Evolutionary conservation across 805 yeast genomes (phyloP).

Genomic region (Danielia reshetovae): DNA sequence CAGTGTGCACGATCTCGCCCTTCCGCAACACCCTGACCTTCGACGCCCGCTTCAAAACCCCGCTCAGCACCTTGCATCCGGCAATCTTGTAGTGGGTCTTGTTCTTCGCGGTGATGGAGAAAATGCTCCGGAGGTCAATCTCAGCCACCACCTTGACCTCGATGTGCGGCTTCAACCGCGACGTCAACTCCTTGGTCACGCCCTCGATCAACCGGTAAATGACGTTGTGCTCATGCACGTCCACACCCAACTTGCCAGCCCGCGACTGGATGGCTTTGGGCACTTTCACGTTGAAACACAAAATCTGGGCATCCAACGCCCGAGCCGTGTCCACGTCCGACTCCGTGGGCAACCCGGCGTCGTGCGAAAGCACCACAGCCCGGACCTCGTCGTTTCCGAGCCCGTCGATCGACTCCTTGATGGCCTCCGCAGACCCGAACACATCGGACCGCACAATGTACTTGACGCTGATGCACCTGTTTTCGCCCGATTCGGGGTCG

Average conservation of each 20-base stretch:
- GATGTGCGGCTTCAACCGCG: conserved; percentile 58
- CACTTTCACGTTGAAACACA: conserved; percentile 72
- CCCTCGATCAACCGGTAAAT: conserved; percentile 87
- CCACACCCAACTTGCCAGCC: conserved; percentile 57
- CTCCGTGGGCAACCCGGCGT: conserved; percentile 71
- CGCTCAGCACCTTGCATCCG: conserved; percentile 78
- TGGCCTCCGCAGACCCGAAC: conserved; percentile 92
- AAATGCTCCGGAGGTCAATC: conserved; percentile 66
- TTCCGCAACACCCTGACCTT: conserved; percentile 55
- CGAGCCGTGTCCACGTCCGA: conserved; percentile 39
- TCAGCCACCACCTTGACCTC: conserved; percentile 66
- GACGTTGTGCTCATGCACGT: conserved; percentile 63
- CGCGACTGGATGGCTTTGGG: conserved; percentile 59
- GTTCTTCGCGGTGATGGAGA: conserved; percentile 58
- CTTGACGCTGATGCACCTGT: conserved; percentile 31
- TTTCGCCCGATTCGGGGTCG: conserved; percentile 26
- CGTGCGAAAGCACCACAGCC: conserved; percentile 63
- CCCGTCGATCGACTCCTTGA: conserved; percentile 70
- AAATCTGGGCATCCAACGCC: conserved; percentile 55
- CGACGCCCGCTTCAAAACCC: conserved; percentile 59
- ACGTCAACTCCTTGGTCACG: conserved; percentile 62
- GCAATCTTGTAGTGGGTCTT: conserved; percentile 64
- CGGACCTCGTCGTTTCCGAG: conserved; percentile 86
- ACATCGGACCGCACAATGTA: conserved; percentile 89
- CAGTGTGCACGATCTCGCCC: conserved; percentile 46